phyloP scores from a whole-genome alignment of 2,329 filamentous ascomycete genomes.

The Venturiaceae sp. region DNA sequence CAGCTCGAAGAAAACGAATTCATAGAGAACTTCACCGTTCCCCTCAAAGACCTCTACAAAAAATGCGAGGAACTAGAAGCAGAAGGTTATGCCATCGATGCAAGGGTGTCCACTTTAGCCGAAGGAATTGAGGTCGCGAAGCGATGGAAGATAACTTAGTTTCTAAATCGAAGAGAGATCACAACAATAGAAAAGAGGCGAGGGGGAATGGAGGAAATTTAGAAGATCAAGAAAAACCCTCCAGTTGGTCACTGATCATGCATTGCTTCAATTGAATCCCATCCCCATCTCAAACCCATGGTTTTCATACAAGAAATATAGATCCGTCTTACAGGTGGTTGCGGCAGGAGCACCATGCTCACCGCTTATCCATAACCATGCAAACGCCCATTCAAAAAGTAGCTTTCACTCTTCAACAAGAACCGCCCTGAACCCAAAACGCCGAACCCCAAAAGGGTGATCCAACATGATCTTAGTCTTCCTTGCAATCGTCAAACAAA shows the following conservation, averaged over 20 bases:
- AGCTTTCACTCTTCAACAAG: too few relatives aligned
- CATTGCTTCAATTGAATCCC: background rate
- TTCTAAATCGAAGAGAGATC: background rate
- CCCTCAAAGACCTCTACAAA: constrained; percentile 52
- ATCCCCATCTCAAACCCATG: background rate
- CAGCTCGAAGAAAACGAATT: constrained; percentile 72
- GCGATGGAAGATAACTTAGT: constrained; percentile 24
- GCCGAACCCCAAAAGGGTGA: background rate
- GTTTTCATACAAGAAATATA: background rate
- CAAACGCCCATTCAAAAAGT: background rate
- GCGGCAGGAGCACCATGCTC: background rate
- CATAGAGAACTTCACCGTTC: constrained; percentile 68
- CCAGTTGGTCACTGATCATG: background rate
- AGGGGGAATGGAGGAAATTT: too few relatives aligned
- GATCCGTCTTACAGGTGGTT: background rate
- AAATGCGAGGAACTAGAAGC: constrained; percentile 58
- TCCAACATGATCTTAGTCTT: background rate
- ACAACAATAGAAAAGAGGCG: too few relatives aligned
- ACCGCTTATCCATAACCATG: background rate
- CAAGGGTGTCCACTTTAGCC: constrained; percentile 65
- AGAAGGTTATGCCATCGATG: constrained; percentile 70
- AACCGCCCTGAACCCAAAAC: background rate
- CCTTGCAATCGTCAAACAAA: too few relatives aligned
- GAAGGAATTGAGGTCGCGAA: constrained; percentile 69
- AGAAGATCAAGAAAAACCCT: too few relatives aligned